Evolutionary conservation across 2,329 filamentous ascomycete genomes (phyloP).

Genomic region (Celoporthe dispersa): DNA sequence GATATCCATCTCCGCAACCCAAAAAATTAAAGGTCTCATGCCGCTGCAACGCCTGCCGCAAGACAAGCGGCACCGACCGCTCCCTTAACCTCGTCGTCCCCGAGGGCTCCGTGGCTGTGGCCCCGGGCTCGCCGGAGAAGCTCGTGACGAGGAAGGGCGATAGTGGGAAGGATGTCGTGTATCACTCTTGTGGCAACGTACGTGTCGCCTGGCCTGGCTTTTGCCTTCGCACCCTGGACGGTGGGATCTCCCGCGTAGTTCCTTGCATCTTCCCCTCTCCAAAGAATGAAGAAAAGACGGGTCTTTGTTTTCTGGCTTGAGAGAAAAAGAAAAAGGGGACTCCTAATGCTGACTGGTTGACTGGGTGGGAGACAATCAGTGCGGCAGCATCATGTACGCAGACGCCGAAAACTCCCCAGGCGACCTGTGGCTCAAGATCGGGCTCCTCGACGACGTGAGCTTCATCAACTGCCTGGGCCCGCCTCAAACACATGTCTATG

Average conservation of each 20-base stretch:
- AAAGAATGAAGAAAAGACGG: neutral
- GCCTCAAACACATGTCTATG: conserved; percentile 18
- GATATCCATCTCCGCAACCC: neutral
- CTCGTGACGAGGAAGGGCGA: conserved; percentile 20
- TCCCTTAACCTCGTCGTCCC: conserved; percentile 21
- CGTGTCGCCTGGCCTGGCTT: neutral
- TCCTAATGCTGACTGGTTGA: neutral
- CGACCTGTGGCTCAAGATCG: conserved; percentile 16
- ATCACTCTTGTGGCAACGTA: conserved; percentile 18
- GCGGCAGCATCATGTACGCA: conserved; percentile 21
- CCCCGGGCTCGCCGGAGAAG: conserved; percentile 16
- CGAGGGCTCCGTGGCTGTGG: conserved; percentile 10
- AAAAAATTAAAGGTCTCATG: conserved; percentile 18
- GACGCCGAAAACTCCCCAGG: neutral
- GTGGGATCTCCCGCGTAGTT: neutral
- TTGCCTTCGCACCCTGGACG: neutral
- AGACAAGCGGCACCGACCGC: conserved; percentile 22
- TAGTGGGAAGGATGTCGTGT: conserved; percentile 20
- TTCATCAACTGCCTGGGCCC: conserved; percentile 17
- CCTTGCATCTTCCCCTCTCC: neutral
- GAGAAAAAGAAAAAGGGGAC: neutral
- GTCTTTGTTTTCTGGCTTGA: too few relatives aligned
- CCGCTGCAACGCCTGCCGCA: conserved; percentile 23
- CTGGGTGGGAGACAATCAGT: neutral
- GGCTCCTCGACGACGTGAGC: conserved; percentile 18